phyloP scores from a whole-genome alignment of 768 basidiomycete genomes.

The Imleria badia region DNA sequence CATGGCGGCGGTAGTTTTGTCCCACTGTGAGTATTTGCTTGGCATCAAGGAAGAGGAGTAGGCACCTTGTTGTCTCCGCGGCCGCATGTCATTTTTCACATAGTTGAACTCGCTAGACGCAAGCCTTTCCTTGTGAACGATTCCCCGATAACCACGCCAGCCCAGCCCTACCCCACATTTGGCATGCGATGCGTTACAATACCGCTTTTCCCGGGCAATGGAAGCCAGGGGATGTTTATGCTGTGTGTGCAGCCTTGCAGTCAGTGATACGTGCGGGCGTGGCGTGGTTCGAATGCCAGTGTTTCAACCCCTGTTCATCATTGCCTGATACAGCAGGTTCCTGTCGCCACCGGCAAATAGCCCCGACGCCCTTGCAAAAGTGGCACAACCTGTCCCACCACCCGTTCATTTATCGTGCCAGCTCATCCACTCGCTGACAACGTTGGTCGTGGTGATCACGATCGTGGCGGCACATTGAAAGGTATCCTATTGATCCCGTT shows the following conservation, averaged over 20 bases:
- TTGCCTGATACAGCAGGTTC: neutral
- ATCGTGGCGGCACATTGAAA: neutral
- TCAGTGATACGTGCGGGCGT: neutral
- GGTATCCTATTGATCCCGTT: neutral
- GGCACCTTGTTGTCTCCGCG: neutral
- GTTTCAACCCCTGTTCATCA: neutral
- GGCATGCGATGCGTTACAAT: neutral
- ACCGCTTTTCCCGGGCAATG: neutral
- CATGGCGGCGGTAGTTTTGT: neutral
- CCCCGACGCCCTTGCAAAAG: too few relatives aligned
- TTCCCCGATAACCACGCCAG: neutral
- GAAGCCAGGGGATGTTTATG: neutral
- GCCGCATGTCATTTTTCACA: neutral
- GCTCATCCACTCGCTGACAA: too few relatives aligned
- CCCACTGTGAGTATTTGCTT: neutral
- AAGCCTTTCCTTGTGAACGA: neutral
- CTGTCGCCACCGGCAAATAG: neutral
- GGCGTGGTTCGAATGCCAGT: neutral
- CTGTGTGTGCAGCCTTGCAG: neutral
- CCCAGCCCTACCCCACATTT: neutral
- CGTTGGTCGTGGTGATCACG: neutral
- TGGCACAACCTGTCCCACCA: too few relatives aligned
- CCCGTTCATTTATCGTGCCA: too few relatives aligned
- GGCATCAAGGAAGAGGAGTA: neutral
- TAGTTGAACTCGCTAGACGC: neutral